A percentile compares a stretch with the other conserved stretches of the same genome.
Conservation (phyloP, 2,329 filamentous ascomycete species). For the Capronia americana region DNA sequence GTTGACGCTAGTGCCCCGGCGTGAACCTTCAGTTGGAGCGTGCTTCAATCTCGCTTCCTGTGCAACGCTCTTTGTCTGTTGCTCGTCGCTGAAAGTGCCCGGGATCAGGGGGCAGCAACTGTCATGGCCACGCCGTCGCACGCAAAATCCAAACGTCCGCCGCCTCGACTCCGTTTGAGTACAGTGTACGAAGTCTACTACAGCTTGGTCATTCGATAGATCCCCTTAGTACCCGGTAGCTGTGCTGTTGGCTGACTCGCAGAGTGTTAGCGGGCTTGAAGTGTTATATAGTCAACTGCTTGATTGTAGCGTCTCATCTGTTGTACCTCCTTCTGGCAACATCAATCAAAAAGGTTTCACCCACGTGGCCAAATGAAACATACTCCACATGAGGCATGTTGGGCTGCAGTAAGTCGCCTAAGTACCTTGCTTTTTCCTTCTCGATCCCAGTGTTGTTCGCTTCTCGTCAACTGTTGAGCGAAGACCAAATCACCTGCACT, state of each 20-base stretch:
- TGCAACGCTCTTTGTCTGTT: background rate
- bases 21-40: background rate
- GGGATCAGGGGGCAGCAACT: background rate
- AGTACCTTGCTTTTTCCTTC: conserved; percentile 6
- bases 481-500: background rate
- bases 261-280: background rate
- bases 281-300: background rate
- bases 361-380: background rate
- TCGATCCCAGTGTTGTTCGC: background rate
- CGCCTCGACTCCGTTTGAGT: background rate
- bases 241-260: background rate
- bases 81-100: background rate
- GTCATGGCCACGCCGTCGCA: background rate
- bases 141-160: background rate
- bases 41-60: background rate
- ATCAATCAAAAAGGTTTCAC: conserved; percentile 4
- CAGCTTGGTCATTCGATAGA: background rate
- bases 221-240: conserved; percentile 1
- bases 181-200: background rate
- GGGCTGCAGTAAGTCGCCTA: background rate
- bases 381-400: background rate
- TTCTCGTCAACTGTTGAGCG: conserved; percentile 1
- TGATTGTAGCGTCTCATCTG: background rate
- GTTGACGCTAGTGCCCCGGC: background rate
- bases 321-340: background rate